Base-by-base conservation (phyloP, 1,284 basidiomycete genomes). In the Rhodotorula sp. region DNA sequence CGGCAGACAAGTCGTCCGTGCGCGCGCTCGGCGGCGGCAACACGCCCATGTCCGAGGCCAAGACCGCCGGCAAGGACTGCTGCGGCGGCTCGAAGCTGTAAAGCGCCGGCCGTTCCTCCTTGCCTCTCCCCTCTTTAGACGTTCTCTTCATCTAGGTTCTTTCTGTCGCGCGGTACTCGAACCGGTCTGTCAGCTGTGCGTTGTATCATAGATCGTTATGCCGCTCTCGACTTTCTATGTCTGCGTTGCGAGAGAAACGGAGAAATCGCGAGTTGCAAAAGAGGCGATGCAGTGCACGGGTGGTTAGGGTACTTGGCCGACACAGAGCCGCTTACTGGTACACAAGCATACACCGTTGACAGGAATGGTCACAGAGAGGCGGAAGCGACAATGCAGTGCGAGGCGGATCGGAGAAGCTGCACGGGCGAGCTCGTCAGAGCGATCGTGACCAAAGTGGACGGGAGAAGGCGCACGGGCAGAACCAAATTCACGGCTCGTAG, bases 41-140 rank as follows among this genome's bases (percentile, higher is more conserved):
- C 49, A 64, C 58, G 41, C 67, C 67, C 34, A 69, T 69, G 67
- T 64, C 62, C 14, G 62, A 60, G 8, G 67, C 67, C 45, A 55
- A 55, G 45, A 64, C 45, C 13, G 57, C 49, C 7, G 67, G 62
- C 45, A 55, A 55, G 45, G 49, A 27, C 13, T 69, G 67, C 58
- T 65, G 64, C 49, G 55, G 56, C 17, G 55, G 41, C 9, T 27
- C 64, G 23, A 65, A 65, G 64, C 64, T 65, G 7, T 65, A 48
- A 27, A 8, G 41, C 34, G 34, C 34, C 34, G 34, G 34, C 34
- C 34, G 34, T 34, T 34, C 34, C 34, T 34, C 34, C 34, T 8
- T 41, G 4, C 46, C 8, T 49, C 50, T 34, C 0, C 25, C 34
- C 46, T 50, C 23, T 19, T n/a, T 25, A 21, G 7, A 1, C 0